phyloP scores from a whole-genome alignment of 106 monocot species.

The Allium sativum region DNA sequence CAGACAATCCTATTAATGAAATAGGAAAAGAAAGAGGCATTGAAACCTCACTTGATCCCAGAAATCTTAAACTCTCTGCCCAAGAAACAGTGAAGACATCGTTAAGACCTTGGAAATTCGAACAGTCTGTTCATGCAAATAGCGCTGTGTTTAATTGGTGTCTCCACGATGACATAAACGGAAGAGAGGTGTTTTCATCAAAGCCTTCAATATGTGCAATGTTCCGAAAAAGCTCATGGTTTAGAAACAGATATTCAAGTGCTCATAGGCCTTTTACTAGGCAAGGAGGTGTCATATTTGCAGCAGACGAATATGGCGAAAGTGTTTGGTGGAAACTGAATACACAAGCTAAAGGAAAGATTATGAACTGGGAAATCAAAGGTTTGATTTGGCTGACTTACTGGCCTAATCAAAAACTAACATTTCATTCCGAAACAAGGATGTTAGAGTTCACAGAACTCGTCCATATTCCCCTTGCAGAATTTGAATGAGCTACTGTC shows the following conservation, averaged over 20 bases:
- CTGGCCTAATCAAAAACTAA: constrained; percentile 69
- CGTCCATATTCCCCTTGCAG: constrained; percentile 8
- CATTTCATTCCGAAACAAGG: constrained; percentile 51
- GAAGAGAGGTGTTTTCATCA: constrained; percentile 59
- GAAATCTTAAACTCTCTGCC: constrained; percentile 21
- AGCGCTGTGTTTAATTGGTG: constrained; percentile 60
- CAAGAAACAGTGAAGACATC: constrained; percentile 39
- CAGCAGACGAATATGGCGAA: constrained; percentile 79
- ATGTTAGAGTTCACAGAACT: constrained; percentile 53
- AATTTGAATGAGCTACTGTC: too few species aligned
- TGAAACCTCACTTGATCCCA: constrained; percentile 31
- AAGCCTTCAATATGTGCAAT: constrained; percentile 54
- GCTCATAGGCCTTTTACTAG: constrained; percentile 74
- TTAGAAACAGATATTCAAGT: constrained; percentile 52
- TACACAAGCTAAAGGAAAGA: constrained; percentile 22
- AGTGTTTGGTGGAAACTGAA: constrained; percentile 59
- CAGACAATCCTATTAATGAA: constrained; percentile 29
- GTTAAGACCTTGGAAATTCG: constrained; percentile 83
- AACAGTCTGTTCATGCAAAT: constrained; percentile 48
- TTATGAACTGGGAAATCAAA: constrained; percentile 65
- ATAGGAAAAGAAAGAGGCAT: constrained; percentile 23
- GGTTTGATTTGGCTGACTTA: constrained; percentile 70
- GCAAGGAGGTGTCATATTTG: constrained; percentile 74
- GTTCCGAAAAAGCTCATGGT: constrained; percentile 52
- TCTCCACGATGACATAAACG: constrained; percentile 54